A percentile compares a stretch with the other conserved stretches of the same genome.
These are phyloP conservation scores for Fusarium verticillioides DNA, from an alignment of 2,329 filamentous ascomycete genomes.

Conservation along the genomic window DNA sequence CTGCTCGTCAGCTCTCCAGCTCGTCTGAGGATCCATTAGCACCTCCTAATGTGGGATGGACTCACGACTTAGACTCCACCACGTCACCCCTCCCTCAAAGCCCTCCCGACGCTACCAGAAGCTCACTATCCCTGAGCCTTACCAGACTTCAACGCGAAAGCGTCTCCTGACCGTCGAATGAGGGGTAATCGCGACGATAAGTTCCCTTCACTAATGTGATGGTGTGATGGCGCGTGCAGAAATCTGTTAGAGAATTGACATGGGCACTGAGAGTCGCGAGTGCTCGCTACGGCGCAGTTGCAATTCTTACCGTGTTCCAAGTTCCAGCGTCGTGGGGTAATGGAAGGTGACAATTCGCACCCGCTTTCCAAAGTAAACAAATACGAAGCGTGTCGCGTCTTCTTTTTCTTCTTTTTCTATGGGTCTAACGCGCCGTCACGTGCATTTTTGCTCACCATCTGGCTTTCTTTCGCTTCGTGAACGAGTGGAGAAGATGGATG, in stretches of 20 bases:
- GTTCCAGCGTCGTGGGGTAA: slow-evolving; percentile 33
- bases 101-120: slow-evolving; percentile 15
- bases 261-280: slow-evolving; percentile 22
- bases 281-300: slow-evolving; percentile 24
- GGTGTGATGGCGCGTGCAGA: slow-evolving; percentile 44
- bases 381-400: slow-evolving; percentile 37
- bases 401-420: background rate
- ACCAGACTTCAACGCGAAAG: slow-evolving; percentile 19
- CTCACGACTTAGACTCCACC: slow-evolving; percentile 39
- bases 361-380: slow-evolving; percentile 43
- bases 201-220: slow-evolving; percentile 22
- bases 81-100: slow-evolving; percentile 39
- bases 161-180: slow-evolving; percentile 42
- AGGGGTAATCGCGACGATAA: slow-evolving; percentile 42
- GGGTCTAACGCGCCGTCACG: slow-evolving; percentile 38
- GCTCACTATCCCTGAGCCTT: slow-evolving; percentile 25
- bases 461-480: background rate
- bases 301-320: slow-evolving; percentile 2
- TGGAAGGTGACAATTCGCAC: slow-evolving; percentile 18
- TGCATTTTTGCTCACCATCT: background rate
- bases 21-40: slow-evolving; percentile 27
- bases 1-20: slow-evolving; percentile 38
- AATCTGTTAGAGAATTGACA: slow-evolving; percentile 43
- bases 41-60: slow-evolving; percentile 42
- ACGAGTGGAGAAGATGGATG: background rate